Base-by-base conservation (phyloP, 352 stramenopile species). In the Phytopythium ostracodes region DNA sequence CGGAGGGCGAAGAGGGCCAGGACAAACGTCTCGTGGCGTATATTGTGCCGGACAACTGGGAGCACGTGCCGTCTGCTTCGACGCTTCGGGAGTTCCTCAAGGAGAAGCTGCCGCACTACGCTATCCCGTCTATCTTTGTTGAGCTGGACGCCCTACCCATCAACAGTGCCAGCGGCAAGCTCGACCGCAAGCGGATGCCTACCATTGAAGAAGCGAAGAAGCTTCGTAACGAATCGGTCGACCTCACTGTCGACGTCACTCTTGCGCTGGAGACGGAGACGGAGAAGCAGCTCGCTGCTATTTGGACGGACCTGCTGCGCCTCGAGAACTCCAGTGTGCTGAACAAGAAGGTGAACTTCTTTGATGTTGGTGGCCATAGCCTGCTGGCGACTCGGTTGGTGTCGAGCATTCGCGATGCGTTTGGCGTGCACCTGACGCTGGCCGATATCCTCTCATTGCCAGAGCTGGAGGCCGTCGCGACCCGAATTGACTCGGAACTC, bases 21-120 rank as follows among this genome's bases (percentile, higher is more conserved):
- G 89, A 96, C 63, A 98, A 98, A 68, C 85, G 92, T 15, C 77
- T 98, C 7, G 90, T 98, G 29, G 92, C 91, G 1, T 98, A 98
- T 69, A 89, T 97, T 60, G 84, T 95, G 10, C 83, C 85, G 11
- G 82, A 90, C 55, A 77, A 83, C 42, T 90, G 77, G 79, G 75
- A 89, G 51, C 77, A 77, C 24, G 69, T 88, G 51, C 82, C 82
- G 36, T 89, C 75, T 40, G 78, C 79, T 22, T 78, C 73, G 42
- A 87, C 75, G 53, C 72, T 94, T 46, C 81, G 81, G 24, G 67
- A 78, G 52, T 89, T 88, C 51, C 56, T 96, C 35, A 88, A 86
- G 59, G 72, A 80, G 38, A 88, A 85, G 64, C 79, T 96, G 11
- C 84, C 87, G 14, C 82, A 92, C 63, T 96, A 94, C 59, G 85